These are phyloP conservation scores for Xylaria sp. DNA, from an alignment of 2,329 filamentous ascomycete genomes.

Conservation along the genomic window DNA sequence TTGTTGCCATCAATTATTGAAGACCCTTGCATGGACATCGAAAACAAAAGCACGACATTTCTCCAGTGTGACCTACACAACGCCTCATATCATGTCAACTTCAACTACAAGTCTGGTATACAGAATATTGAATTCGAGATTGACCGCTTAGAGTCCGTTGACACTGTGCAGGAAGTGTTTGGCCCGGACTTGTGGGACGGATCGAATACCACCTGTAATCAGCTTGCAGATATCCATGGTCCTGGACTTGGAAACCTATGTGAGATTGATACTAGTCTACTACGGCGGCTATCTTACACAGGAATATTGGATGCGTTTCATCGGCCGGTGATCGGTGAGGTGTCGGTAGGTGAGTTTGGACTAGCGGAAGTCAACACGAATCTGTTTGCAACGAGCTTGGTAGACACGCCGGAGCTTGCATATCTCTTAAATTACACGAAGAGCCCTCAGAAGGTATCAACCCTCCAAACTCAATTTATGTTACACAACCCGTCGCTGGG, in stretches of 20 bases:
- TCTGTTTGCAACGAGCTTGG: not conserved
- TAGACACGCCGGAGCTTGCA: constrained; percentile 1
- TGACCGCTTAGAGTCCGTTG: not conserved
- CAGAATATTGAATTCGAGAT: not conserved
- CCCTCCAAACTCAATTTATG: not conserved
- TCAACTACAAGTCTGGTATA: not conserved
- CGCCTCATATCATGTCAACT: constrained; percentile 2
- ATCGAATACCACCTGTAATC: not conserved
- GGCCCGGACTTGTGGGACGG: not conserved
- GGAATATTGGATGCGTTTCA: not conserved
- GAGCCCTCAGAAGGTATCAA: too few species aligned
- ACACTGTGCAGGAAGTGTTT: not conserved
- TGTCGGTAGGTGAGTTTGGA: not conserved
- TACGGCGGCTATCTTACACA: constrained; percentile 1
- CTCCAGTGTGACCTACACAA: not conserved
- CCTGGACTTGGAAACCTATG: not conserved
- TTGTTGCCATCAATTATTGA: too few species aligned
- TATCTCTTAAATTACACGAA: not conserved
- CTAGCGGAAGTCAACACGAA: not conserved
- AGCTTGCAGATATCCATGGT: not conserved
- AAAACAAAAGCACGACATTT: not conserved
- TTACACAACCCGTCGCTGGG: not conserved
- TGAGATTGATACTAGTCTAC: not conserved
- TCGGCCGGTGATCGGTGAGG: not conserved
- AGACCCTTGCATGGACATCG: too few species aligned